Evolutionary conservation across 192 early-diverging fungal species (phyloP), one percentile per base, ranked within the genome.

Genomic region (Coemansia sp.): DNA sequence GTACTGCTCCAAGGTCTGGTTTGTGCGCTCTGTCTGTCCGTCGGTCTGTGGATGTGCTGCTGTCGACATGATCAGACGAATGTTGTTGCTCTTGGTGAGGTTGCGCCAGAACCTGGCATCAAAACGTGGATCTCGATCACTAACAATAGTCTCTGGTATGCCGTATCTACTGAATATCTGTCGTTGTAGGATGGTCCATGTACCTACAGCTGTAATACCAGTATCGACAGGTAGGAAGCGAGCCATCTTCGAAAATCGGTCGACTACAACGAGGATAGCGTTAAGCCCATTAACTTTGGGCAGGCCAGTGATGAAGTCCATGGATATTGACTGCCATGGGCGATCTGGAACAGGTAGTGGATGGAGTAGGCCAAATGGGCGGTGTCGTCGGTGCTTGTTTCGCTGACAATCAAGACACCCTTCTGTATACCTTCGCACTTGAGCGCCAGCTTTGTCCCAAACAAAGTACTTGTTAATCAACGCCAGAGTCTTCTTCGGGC

Each of bases 301-400:
- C 8, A 68, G 40, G 5, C 28, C 36, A 0, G 48, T 49, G 18
- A 75, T 66, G 48, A 62, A 66, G 22, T 68, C 72, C 72, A 74
- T 68, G 3, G 31, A 54, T 2, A 74, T 12, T 14, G 60, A 50
- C 4, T 48, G n/a, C 66, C 66, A 74, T 10, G 57, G 40, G 22
- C 22, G 22, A 25, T 25, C 22, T 25, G 22, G 42, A 45, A 17
- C 42, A 14, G 42, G 42, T 17, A 45, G 42, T 45, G 42, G 42
- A 17, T 45, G 42, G 8, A 17, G 42, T 17, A 45, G 42, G 42
- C 42, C 8, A 8, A 45, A 45, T 17, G 17, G 42, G 42, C 42
- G 42, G 42, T 45, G 42, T 45, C 11, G 42, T 17, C 42, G 42
- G 42, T 17, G 1, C 42, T 25, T 25, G 1, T 25, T 25, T 25